phyloP scores from a whole-genome alignment of 331 rosid species.

The Cucumis variabilis region DNA sequence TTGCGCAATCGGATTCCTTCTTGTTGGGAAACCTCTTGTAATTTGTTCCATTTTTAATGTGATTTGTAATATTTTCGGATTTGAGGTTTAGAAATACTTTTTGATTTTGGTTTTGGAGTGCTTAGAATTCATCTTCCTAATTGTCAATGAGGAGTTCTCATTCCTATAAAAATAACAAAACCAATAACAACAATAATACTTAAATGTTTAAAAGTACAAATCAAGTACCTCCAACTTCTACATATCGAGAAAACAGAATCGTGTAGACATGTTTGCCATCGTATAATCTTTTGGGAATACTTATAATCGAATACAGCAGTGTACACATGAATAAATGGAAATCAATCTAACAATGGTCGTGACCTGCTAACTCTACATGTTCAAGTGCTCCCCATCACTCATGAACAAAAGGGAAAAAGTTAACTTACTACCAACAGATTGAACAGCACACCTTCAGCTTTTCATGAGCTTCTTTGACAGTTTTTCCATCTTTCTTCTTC shows the following conservation, averaged over 20 bases:
- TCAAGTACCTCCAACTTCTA: conserved; percentile 16
- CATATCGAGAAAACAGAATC: not conserved
- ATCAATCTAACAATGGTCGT: not conserved
- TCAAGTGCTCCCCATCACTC: conserved; percentile 20
- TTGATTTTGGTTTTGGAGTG: not conserved
- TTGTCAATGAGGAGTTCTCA: not conserved
- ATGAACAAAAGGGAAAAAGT: conserved; percentile 34
- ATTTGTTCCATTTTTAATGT: not conserved
- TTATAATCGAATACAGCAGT: not conserved
- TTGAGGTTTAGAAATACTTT: not conserved
- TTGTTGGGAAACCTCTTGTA: not conserved
- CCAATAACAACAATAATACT: too few relatives aligned
- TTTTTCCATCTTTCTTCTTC: conserved; percentile 84
- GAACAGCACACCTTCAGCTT: conserved; percentile 92
- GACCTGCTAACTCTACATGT: not conserved
- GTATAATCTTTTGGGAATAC: not conserved
- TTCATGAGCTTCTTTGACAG: conserved; percentile 88
- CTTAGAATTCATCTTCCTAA: not conserved
- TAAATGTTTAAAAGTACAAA: not conserved
- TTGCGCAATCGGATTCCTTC: not conserved
- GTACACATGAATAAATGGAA: not conserved
- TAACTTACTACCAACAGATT: conserved; percentile 68
- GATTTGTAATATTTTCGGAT: not conserved
- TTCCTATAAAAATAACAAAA: not conserved
- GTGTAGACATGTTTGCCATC: not conserved